Percentiles rank a stretch among this genome's conserved stretches.
Conservation (phyloP, 306 rosid species). For the Cucumis cinereus region DNA sequence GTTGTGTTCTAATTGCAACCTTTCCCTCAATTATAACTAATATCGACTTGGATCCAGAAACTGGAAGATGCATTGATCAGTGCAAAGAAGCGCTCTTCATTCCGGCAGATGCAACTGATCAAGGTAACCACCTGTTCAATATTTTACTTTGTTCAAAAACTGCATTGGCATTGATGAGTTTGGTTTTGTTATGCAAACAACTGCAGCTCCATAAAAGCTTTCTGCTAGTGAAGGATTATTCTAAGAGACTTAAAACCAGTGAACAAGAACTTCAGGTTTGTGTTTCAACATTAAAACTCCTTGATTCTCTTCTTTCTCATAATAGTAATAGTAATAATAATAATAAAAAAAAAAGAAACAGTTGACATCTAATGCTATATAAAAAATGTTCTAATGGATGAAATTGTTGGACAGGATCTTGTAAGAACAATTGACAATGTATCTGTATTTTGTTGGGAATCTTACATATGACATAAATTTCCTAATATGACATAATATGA, state of each 20-base stretch:
- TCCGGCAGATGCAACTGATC: slow-evolving; percentile 46
- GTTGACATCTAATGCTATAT: neutral
- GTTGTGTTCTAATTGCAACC: neutral
- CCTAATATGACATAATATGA: neutral
- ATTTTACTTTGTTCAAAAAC: neutral
- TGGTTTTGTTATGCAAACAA: slow-evolving; percentile 7
- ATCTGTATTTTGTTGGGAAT: neutral
- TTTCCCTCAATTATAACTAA: slow-evolving; percentile 2
- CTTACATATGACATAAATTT: neutral
- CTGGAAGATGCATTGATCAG: slow-evolving; percentile 73
- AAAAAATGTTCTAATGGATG: neutral
- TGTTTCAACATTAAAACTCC: slow-evolving; percentile 1
- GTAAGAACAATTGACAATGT: neutral
- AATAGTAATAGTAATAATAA: too few species aligned
- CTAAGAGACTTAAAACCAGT: slow-evolving; percentile 46
- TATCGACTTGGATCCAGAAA: slow-evolving; percentile 35
- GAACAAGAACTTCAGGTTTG: slow-evolving; percentile 88
- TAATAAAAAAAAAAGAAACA: neutral
- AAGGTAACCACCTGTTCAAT: slow-evolving; percentile 37
- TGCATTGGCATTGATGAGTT: slow-evolving; percentile 5
- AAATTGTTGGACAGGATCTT: neutral
- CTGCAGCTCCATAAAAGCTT: slow-evolving; percentile 66
- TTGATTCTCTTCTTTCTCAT: neutral
- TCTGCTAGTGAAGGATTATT: slow-evolving; percentile 42
- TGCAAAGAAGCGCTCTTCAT: slow-evolving; percentile 61